Conservation (phyloP, 1,284 basidiomycete genomes). For the Ganoderma sp. region DNA sequence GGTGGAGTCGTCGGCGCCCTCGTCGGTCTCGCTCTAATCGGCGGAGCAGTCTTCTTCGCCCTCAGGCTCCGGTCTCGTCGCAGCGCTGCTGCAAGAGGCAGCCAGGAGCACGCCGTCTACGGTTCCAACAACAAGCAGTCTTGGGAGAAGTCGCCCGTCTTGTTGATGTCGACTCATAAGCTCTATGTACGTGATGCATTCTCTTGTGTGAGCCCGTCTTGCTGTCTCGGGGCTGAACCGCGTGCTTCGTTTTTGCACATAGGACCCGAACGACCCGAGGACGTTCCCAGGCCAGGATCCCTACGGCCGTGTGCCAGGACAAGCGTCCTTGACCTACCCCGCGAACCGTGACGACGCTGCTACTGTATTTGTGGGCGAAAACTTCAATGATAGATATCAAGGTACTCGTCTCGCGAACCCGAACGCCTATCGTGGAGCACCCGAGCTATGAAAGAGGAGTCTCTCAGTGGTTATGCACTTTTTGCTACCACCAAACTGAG, state of each 20-base stretch:
- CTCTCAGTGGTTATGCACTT: too few relatives aligned
- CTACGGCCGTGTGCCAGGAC: constrained; percentile 5
- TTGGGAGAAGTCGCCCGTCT: constrained; percentile 15
- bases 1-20: constrained; percentile 18
- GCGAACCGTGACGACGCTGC: background rate
- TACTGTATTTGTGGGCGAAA: too few relatives aligned
- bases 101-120: background rate
- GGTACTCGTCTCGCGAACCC: background rate
- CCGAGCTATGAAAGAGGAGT: constrained; percentile 14
- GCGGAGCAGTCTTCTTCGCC: constrained; percentile 20
- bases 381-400: background rate
- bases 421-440: constrained; percentile 23
- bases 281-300: constrained; percentile 24
- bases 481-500: too few relatives aligned
- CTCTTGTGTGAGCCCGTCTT: too few relatives aligned
- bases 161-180: constrained; percentile 11
- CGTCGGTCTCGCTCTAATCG: constrained; percentile 15
- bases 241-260: too few relatives aligned
- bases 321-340: background rate
- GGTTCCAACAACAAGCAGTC: constrained; percentile 1
- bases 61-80: constrained; percentile 4
- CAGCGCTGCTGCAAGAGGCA: background rate
- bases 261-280: constrained; percentile 30
- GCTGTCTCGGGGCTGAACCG: background rate
- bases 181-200: constrained; percentile 18